A percentile compares a stretch with the other conserved stretches of the same genome.
Evolutionary conservation across 2,329 filamentous ascomycete species (phyloP).

Genomic region (Beauveria sp.): DNA sequence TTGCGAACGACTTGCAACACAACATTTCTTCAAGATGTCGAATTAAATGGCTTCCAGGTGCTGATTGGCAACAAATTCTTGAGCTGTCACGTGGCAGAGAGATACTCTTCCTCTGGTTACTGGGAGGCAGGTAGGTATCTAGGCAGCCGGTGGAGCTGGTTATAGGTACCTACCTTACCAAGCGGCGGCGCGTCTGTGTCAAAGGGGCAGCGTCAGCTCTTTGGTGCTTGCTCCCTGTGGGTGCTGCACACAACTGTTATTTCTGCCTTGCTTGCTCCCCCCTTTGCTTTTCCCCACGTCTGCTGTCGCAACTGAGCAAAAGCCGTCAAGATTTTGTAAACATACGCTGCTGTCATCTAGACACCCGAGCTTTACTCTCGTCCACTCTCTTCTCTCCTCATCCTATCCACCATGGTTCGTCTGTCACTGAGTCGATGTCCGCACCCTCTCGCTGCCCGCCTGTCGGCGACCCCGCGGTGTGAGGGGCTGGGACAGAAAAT

Average conservation of each 20-base stretch:
- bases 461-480: slow-evolving; percentile 14
- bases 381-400: background rate
- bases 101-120: background rate
- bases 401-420: slow-evolving; percentile 9
- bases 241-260: slow-evolving; percentile 8
- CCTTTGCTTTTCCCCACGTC: slow-evolving; percentile 10
- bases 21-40: background rate
- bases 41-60: background rate
- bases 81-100: background rate
- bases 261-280: slow-evolving; percentile 9
- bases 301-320: slow-evolving; percentile 2
- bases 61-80: background rate
- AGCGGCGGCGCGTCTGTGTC: no score
- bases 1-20: background rate
- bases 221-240: background rate
- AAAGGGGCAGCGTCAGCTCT: slow-evolving; percentile 1
- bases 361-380: background rate
- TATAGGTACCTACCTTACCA: background rate
- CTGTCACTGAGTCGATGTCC: background rate
- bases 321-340: background rate
- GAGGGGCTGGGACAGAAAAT: slow-evolving; percentile 21
- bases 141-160: no score
- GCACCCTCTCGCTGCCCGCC: background rate
- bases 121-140: no score
- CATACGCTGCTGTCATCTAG: background rate